phyloP scores from a whole-genome alignment of 179 eudicot species.

The Amaranthus tricolor region DNA sequence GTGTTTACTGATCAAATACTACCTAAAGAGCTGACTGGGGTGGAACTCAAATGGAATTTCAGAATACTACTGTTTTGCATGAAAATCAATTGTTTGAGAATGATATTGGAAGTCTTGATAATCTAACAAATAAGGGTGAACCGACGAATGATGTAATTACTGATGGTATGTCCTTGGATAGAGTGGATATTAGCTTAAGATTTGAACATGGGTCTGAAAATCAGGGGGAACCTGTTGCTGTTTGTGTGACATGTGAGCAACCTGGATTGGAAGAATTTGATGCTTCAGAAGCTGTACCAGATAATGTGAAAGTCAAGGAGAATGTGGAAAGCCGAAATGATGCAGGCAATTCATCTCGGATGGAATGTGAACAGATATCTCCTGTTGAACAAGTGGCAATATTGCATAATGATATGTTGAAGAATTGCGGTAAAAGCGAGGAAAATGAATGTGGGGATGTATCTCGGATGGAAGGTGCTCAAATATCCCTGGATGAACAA shows the following conservation, averaged over 20 bases:
- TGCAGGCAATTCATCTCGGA: constrained; percentile 2
- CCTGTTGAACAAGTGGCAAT: constrained; percentile 22
- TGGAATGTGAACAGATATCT: constrained; percentile 10
- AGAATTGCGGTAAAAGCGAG: constrained; percentile 24
- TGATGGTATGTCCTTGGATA: neutral
- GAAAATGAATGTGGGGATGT: constrained; percentile 10
- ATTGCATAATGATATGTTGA: constrained; percentile 23
- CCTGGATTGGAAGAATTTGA: constrained; percentile 19
- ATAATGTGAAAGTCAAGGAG: constrained; percentile 18
- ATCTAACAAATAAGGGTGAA: neutral
- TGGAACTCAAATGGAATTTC: neutral
- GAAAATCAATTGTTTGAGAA: constrained; percentile 4
- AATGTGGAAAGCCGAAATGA: constrained; percentile 1
- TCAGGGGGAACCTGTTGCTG: constrained; percentile 12
- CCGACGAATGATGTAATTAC: neutral
- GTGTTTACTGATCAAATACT: constrained; percentile 11
- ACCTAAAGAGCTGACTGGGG: constrained; percentile 10
- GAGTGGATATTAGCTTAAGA: constrained; percentile 12
- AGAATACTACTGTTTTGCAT: neutral
- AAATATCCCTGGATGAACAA: constrained; percentile 18
- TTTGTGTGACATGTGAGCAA: constrained; percentile 12
- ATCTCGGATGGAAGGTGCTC: constrained; percentile 10
- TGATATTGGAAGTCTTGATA: constrained; percentile 7
- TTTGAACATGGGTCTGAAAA: constrained; percentile 15
- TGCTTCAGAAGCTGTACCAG: constrained; percentile 25